Evolutionary conservation across 495 filamentous ascomycete species (phyloP).

Genomic region (Xeromyces bisporus): DNA sequence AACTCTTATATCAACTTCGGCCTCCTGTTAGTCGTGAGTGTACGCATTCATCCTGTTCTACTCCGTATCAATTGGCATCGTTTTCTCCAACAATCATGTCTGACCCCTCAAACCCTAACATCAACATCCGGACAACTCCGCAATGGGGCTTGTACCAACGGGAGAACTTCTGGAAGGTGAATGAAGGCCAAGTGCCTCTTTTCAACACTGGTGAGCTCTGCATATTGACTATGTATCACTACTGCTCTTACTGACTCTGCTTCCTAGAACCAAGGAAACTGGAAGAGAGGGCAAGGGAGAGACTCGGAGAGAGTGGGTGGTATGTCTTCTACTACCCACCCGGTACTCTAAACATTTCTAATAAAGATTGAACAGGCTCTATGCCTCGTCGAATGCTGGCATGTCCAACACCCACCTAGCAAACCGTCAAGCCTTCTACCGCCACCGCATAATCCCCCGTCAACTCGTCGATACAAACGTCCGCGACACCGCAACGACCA

Average conservation of each 20-base stretch:
- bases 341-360: too few species aligned
- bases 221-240: neutral
- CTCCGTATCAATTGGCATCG: too few species aligned
- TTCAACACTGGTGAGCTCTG: conserved; percentile 34
- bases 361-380: conserved; percentile 35
- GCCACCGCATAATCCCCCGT: conserved; percentile 46
- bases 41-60: too few species aligned
- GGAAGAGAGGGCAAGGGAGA: conserved; percentile 39
- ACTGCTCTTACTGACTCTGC: neutral
- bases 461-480: conserved; percentile 44
- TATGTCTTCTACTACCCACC: conserved; percentile 3
- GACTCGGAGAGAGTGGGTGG: conserved; percentile 29
- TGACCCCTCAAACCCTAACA: conserved; percentile 41
- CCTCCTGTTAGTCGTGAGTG: too few species aligned
- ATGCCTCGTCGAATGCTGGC: conserved; percentile 50
- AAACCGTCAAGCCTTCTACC: conserved; percentile 53
- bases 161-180: conserved; percentile 42
- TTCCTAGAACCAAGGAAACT: conserved; percentile 35
- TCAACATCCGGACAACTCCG: conserved; percentile 36
- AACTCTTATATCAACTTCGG: too few species aligned
- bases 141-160: conserved; percentile 47
- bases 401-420: conserved; percentile 47
- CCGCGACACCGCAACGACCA: conserved; percentile 38
- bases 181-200: conserved; percentile 34
- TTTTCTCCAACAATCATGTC: conserved; percentile 30